Percentiles rank a stretch among this genome's conserved stretches.
Evolutionary conservation across 2,329 filamentous ascomycete genomes (phyloP).

Genomic region (Onygenales sp.): DNA sequence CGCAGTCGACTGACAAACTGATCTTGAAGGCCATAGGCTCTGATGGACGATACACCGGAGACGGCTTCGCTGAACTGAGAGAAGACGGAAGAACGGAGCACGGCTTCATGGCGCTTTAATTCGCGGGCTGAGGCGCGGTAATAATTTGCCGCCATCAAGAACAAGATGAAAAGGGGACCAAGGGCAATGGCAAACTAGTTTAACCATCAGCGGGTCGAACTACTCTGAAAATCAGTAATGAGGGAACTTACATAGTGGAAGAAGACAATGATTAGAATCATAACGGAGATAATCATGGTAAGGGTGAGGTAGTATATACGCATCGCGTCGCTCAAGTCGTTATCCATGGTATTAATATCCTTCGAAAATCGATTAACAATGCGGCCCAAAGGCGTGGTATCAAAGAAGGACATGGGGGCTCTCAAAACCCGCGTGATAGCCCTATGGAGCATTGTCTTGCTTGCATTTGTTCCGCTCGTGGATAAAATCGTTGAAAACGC

Average conservation of each 20-base stretch:
- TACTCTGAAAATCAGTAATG: conserved; percentile 4
- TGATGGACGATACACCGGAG: conserved; percentile 65
- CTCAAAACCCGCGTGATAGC: conserved; percentile 67
- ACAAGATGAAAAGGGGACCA: conserved; percentile 62
- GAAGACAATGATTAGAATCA: conserved; percentile 85
- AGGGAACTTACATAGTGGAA: conserved; percentile 61
- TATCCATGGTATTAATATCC: conserved; percentile 95
- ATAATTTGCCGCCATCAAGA: conserved; percentile 74
- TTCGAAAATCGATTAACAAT: conserved; percentile 96
- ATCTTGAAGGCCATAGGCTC: conserved; percentile 74
- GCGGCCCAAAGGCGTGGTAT: conserved; percentile 87
- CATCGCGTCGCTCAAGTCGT: conserved; percentile 77
- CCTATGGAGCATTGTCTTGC: conserved; percentile 68
- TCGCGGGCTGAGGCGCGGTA: conserved; percentile 87
- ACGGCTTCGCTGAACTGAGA: conserved; percentile 86
- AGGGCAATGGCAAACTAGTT: conserved; percentile 57
- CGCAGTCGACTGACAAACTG: conserved; percentile 65
- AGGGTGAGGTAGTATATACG: conserved; percentile 87
- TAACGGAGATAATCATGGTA: conserved; percentile 72
- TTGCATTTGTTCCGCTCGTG: conserved; percentile 69
- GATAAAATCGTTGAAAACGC: conserved; percentile 69
- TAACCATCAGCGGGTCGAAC: neutral
- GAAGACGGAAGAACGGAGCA: conserved; percentile 80
- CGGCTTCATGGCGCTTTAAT: conserved; percentile 86
- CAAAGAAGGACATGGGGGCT: conserved; percentile 81